Base-by-base conservation (phyloP, 2,329 filamentous ascomycete species). In the Scedosporium aurantiacum region DNA sequence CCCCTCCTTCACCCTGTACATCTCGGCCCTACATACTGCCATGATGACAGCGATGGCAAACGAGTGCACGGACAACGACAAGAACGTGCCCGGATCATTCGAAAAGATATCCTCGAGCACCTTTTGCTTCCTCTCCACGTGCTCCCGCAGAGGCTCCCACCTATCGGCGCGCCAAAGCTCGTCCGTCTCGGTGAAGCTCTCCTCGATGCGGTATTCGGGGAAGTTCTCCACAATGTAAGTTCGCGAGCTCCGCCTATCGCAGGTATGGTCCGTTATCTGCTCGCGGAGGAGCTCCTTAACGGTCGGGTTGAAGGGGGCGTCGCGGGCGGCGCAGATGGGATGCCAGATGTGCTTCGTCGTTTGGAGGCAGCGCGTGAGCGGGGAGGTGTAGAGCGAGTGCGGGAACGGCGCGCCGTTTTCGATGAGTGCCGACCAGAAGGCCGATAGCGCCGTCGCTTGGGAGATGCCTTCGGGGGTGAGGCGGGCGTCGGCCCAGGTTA, bases 241-340 rank as follows among this genome's bases (percentile, higher is more conserved):
- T 52, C 73, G 75, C 6, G 73, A 69, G 58, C 77, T 78, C 16
- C 84, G 75, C 16, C 80, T 76, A 68, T 87, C 83, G 68, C 84
- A 87, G 0, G 83, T 86, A 68, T 87, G 84, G 60, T 79, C 74
- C 7, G 81, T 83, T 62, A 84, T 76, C 2, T 80, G 78, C 68
- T 88, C 84, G 21, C 85, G 75, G 14, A 86, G 73, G 4, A 78
- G 68, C 62, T 87, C 84, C 67, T 84, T 85, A 66, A 87, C 70
- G 1, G 77, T 71, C 0, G 82, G 82, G 5, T 69, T 71, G 63
- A 83, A 83, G 0, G 74, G 72, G 10, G 65, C 67, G 69, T 45
- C 78, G 64, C 61, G 72, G 58, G 65, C 63, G 12, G 65, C 61
- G 60, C 71, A 66, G 5, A 85, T 69, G 1, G 74, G 74, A 0